A percentile compares a stretch with the other conserved stretches of the same genome.
phyloP scores from a whole-genome alignment of 345 rosid genomes.

The Rhodamnia rubescens region DNA sequence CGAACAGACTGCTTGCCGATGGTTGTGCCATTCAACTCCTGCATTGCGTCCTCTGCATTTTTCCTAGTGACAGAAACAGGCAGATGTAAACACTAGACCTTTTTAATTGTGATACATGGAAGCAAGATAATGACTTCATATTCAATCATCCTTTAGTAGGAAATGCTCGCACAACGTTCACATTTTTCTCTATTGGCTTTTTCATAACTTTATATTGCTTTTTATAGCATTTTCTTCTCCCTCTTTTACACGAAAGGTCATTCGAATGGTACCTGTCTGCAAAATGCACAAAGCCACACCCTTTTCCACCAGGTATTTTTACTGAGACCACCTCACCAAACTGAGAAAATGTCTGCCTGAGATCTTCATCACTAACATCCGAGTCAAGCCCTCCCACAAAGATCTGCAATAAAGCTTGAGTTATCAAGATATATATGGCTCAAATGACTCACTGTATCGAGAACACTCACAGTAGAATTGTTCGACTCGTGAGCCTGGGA shows the following conservation, averaged over 20 bases:
- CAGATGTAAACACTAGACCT: slow-evolving; percentile 2
- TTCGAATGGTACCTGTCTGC: slow-evolving; percentile 39
- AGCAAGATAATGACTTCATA: not conserved
- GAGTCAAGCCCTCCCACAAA: slow-evolving; percentile 94
- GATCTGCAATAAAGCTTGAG: slow-evolving; percentile 37
- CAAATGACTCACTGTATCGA: not conserved
- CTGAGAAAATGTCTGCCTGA: slow-evolving; percentile 68
- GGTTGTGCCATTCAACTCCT: slow-evolving; percentile 58
- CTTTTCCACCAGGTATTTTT: slow-evolving; percentile 90
- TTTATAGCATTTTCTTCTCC: not conserved
- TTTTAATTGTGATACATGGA: not conserved
- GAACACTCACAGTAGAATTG: slow-evolving; percentile 74
- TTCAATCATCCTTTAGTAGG: not conserved
- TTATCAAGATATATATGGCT: not conserved
- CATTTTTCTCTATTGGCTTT: not conserved
- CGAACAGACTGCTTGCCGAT: slow-evolving; percentile 92
- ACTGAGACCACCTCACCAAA: slow-evolving; percentile 88
- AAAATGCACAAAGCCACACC: slow-evolving; percentile 90
- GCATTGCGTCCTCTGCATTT: slow-evolving; percentile 76
- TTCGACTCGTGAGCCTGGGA: slow-evolving; percentile 57
- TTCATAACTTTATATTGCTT: not conserved
- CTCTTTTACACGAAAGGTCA: not conserved
- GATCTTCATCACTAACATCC: slow-evolving; percentile 75
- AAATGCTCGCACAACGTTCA: not conserved
- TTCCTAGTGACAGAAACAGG: slow-evolving; percentile 30